Conservation (phyloP, 495 filamentous ascomycete species). For the Darksidea phi region DNA sequence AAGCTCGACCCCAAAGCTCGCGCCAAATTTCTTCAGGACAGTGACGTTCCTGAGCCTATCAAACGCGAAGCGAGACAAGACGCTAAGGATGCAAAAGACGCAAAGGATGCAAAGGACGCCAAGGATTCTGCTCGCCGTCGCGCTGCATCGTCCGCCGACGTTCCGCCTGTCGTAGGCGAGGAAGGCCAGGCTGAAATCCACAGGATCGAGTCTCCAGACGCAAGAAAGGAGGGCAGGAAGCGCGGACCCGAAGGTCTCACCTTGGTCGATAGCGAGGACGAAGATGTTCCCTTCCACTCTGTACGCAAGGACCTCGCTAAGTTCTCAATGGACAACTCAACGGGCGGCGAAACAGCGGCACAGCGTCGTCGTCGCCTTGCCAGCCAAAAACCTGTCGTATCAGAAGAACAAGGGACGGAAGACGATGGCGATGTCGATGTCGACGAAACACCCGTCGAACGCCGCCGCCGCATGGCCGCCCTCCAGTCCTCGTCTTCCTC, state of each 20-base stretch:
- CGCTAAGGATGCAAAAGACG: conserved; percentile 50
- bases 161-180: conserved; percentile 30
- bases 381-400: conserved; percentile 16
- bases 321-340: conserved; percentile 42
- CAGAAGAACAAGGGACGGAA: not conserved
- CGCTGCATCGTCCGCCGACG: conserved; percentile 6
- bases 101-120: conserved; percentile 45
- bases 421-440: not conserved
- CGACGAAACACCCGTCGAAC: conserved; percentile 33
- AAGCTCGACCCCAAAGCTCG: conserved; percentile 75
- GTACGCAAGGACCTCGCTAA: conserved; percentile 50
- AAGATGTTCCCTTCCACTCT: conserved; percentile 47
- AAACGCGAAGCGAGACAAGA: conserved; percentile 59
- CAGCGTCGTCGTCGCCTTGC: conserved; percentile 51
- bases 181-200: conserved; percentile 26
- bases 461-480: conserved; percentile 48
- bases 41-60: conserved; percentile 57
- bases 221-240: conserved; percentile 10
- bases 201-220: conserved; percentile 17
- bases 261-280: conserved; percentile 27
- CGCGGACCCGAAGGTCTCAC: conserved; percentile 29
- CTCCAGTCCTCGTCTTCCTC: conserved; percentile 45
- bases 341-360: conserved; percentile 44
- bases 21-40: conserved; percentile 66
- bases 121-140: conserved; percentile 16